Evolutionary conservation across 1,139 yeast species (phyloP).

Genomic region (Waltiozyma sp.): DNA sequence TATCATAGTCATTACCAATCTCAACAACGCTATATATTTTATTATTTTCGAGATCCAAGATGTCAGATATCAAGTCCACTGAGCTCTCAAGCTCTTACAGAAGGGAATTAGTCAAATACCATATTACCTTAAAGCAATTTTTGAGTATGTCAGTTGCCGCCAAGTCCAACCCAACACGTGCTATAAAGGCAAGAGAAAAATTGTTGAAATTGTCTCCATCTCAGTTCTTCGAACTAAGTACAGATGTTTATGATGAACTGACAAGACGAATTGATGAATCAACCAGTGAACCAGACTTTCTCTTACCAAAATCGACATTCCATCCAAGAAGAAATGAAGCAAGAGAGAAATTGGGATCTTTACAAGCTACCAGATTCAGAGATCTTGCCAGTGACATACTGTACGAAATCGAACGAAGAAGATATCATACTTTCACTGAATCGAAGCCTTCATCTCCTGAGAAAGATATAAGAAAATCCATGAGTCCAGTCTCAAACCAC

Average conservation of each 20-base stretch:
- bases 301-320: constrained; percentile 61
- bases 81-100: constrained; percentile 2
- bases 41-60: background rate
- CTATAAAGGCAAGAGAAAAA: constrained; percentile 76
- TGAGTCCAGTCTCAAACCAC: background rate
- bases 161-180: constrained; percentile 36
- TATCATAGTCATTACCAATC: background rate
- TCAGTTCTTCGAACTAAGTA: constrained; percentile 83
- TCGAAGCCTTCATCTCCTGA: background rate
- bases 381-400: constrained; percentile 87
- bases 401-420: constrained; percentile 77
- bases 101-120: constrained; percentile 12
- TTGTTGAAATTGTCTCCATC: constrained; percentile 65
- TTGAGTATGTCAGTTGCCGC: constrained; percentile 10
- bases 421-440: constrained; percentile 26
- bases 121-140: constrained; percentile 15
- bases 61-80: constrained; percentile 6
- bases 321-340: constrained; percentile 96
- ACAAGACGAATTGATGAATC: constrained; percentile 51
- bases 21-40: too few relatives aligned
- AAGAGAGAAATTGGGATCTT: constrained; percentile 77
- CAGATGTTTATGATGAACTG: constrained; percentile 89
- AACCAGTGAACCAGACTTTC: constrained; percentile 47
- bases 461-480: background rate
- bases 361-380: constrained; percentile 73